Evolutionary conservation across 441 rosid genomes (phyloP), one percentile per base, ranked within the genome.

Genomic region (Euphorbia schlechtendalii): DNA sequence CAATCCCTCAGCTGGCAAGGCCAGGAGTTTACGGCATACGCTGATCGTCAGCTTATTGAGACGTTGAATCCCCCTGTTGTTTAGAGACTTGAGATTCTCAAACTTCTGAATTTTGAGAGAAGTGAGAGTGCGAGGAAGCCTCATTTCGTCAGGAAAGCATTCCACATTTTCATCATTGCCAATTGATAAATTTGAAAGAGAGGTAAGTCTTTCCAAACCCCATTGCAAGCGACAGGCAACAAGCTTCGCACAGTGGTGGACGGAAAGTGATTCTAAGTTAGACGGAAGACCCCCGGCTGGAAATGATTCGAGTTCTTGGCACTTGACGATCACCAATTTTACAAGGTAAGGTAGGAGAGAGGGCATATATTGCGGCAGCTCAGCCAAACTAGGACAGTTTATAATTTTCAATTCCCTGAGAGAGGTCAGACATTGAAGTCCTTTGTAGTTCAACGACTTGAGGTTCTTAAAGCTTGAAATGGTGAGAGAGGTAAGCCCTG

Each of bases 111-210:
- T 77, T 51, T 67, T 46, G 13, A 84, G 68, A 59, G 76, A 71
- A 40, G 55, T 68, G 45, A 81, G 6, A 6, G 73, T 36, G 40
- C 30, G 48, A 17, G 86, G 85, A 25, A 81, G 67, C 60, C 78
- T 72, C 55, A 69, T 70, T 68, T 76, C 76, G 1, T 77, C 80
- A 0, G 84, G 86, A 65, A 84, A 84, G 67, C 79, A 78, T 49
- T 69, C 81, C 40, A 66, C 46, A 14, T 71, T 73, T 0, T 61
- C 32, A 43, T 63, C 57, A 56, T 21, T 28, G 49, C 74, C 74
- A 18, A 81, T 72, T 56, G 64, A 75, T 1, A 84, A 70, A 55
- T 65, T 63, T 9, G 66, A 69, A 59, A 84, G 80, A 17, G 78
- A 77, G 12, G 65, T 66, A 3, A 84, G 69, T 56, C 15, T 65